Percentiles rank a stretch among this genome's conserved stretches.
These are phyloP conservation scores for Spergularia azorica DNA, from an alignment of 179 eudicot genomes.

Conservation along the genomic window DNA sequence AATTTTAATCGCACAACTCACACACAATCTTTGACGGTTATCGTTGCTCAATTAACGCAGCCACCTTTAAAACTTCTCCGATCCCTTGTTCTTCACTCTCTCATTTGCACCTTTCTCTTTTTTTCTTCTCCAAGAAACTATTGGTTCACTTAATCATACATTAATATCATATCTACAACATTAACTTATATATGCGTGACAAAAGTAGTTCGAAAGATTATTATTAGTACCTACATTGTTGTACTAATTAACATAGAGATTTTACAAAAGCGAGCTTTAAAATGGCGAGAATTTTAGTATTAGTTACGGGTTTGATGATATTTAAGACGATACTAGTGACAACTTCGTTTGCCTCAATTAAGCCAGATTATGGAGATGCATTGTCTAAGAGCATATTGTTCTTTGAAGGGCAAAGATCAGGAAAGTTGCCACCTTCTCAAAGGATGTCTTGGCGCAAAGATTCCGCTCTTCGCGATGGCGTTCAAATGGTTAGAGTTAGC, in stretches of 20 bases:
- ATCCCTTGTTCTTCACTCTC: conserved; percentile 26
- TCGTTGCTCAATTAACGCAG: not conserved
- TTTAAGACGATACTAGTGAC: not conserved
- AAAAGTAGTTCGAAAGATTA: too few relatives aligned
- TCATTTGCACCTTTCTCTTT: conserved; percentile 1
- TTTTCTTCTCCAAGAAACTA: conserved; percentile 3
- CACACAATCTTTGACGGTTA: too few relatives aligned
- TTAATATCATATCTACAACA: not conserved
- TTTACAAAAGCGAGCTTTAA: not conserved
- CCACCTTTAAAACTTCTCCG: not conserved
- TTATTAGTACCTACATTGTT: not conserved
- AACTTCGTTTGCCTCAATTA: not conserved
- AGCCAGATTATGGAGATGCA: conserved; percentile 56
- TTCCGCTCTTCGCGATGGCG: conserved; percentile 56
- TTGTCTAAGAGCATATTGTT: conserved; percentile 54
- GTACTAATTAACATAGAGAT: not conserved
- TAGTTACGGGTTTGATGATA: not conserved
- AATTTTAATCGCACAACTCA: too few relatives aligned
- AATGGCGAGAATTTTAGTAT: not conserved
- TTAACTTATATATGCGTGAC: not conserved
- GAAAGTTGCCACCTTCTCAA: conserved; percentile 56
- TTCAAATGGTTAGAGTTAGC: conserved; percentile 35
- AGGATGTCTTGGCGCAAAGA: conserved; percentile 55
- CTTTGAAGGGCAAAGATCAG: conserved; percentile 71
- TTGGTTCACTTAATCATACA: not conserved